A percentile compares a stretch with the other conserved stretches of the same genome.
phyloP scores from a whole-genome alignment of 306 rosid species.

The Acacia melanoxylon region DNA sequence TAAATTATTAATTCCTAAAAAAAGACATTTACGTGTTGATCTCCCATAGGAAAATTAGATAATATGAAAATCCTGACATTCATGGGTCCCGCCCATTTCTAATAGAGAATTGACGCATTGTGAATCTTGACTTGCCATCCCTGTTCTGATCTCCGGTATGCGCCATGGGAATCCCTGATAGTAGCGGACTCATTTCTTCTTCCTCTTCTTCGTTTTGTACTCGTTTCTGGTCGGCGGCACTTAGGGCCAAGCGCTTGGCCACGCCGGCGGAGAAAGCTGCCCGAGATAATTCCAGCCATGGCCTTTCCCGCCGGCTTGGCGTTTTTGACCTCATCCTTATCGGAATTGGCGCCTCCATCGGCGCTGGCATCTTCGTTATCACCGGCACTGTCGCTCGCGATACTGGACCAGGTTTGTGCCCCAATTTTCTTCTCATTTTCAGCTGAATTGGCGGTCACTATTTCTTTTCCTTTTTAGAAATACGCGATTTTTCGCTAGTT shows the following conservation, averaged over 20 bases:
- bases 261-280: conserved; percentile 53
- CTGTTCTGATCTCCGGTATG: not conserved
- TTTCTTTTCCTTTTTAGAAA: not conserved
- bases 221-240: conserved; percentile 77
- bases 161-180: conserved; percentile 37
- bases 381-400: conserved; percentile 98
- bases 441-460: not conserved
- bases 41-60: not conserved
- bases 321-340: conserved; percentile 81
- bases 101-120: not conserved
- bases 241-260: conserved; percentile 57
- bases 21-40: not conserved
- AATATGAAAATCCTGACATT: no score
- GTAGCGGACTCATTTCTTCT: conserved; percentile 3
- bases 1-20: not conserved
- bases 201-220: conserved; percentile 39
- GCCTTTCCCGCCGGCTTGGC: conserved; percentile 85
- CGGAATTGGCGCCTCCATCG: conserved; percentile 93
- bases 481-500: not conserved
- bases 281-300: conserved; percentile 52
- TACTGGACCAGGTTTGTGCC: conserved; percentile 69
- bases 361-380: conserved; percentile 88
- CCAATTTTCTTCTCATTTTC: not conserved
- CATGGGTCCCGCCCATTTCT: not conserved
- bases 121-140: not conserved